Evolutionary conservation across 805 yeast genomes (phyloP).

Genomic region (Sugiyamaella floridensis): DNA sequence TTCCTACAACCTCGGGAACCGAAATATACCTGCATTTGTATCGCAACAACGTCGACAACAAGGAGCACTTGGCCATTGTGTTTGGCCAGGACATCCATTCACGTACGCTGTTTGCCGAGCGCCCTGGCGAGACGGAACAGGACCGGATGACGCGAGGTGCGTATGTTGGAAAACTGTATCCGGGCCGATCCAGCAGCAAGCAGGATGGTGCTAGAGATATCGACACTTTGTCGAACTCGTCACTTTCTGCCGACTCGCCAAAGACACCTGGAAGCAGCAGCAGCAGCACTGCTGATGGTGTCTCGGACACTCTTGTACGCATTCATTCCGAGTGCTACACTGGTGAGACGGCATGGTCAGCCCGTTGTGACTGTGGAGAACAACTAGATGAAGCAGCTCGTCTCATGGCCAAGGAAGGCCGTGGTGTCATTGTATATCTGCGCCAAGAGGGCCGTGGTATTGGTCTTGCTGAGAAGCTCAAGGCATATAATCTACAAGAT

Average conservation of each 20-base stretch:
- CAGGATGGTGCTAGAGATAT: conserved; percentile 11
- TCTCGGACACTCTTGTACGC: conserved; percentile 52
- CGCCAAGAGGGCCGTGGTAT: conserved; percentile 99
- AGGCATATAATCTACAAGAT: conserved; percentile 95
- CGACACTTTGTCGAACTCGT: conserved; percentile 5
- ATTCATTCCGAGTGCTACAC: conserved; percentile 98
- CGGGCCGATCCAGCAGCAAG: conserved; percentile 64
- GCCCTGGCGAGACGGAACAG: conserved; percentile 71
- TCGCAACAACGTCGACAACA: conserved; percentile 75
- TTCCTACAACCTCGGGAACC: conserved; percentile 92
- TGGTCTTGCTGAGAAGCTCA: conserved; percentile 94
- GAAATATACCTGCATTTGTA: conserved; percentile 90
- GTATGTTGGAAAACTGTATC: conserved; percentile 79
- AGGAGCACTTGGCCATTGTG: conserved; percentile 95
- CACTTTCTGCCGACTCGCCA: not conserved
- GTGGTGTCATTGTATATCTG: conserved; percentile 90
- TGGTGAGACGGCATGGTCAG: conserved; percentile 99
- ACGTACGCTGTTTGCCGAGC: conserved; percentile 52
- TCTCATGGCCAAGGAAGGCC: conserved; percentile 77
- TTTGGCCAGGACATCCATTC: conserved; percentile 91
- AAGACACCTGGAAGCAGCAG: not conserved
- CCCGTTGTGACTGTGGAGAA: conserved; percentile 98
- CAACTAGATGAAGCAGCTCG: conserved; percentile 98
- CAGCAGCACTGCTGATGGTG: too few relatives aligned
- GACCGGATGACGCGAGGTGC: conserved; percentile 99